Evolutionary conservation across 2,329 filamentous ascomycete species (phyloP), one percentile per base, ranked within the genome.

Genomic region (Alternaria sp.): DNA sequence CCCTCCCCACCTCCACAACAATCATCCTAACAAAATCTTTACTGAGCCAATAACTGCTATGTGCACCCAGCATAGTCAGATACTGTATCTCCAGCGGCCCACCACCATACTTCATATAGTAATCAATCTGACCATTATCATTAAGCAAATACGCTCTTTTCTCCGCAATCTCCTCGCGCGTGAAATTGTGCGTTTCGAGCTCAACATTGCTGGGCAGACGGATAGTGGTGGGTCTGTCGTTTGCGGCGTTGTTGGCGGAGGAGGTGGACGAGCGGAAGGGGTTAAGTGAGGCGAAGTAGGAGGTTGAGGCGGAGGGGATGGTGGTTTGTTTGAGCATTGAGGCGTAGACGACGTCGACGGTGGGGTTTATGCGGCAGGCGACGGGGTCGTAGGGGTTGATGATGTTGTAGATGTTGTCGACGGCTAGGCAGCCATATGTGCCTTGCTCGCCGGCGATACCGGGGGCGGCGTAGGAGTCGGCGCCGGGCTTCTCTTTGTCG

Each of bases 361-460:
- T 91, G 21, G 94, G 93, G 73, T 97, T 99, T 61, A 98, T 87
- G 15, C 95, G 87, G 78, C 97, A 98, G 1, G 94, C 93, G 60
- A 99, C 96, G 2, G 96, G 89, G 66, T 91, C 89, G 64, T 89
- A 90, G 32, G 87, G 87, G 69, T 91, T 89, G 76, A 98, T 88
- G 67, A 99, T 87, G 74, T 99, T 99, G 84, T 98, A 99, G 60
- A 99, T 87, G 77, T 98, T 99, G 81, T 98, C 93, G 2, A 98
- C 91, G 1, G 95, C 93, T 26, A 98, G 83, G 78, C 96, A 98
- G 17, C 96, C 96, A 77, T 97, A 97, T 6, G 85, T 88, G 28
- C 92, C 93, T 17, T 86, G 86, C 44, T 93, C 88, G n/a, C 91
- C 92, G n/a, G 90, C 91, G 30, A 98, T 87, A 7, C 85, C 84